Base-by-base conservation (phyloP, 305 asterid species). In the Coffea humblotiana region DNA sequence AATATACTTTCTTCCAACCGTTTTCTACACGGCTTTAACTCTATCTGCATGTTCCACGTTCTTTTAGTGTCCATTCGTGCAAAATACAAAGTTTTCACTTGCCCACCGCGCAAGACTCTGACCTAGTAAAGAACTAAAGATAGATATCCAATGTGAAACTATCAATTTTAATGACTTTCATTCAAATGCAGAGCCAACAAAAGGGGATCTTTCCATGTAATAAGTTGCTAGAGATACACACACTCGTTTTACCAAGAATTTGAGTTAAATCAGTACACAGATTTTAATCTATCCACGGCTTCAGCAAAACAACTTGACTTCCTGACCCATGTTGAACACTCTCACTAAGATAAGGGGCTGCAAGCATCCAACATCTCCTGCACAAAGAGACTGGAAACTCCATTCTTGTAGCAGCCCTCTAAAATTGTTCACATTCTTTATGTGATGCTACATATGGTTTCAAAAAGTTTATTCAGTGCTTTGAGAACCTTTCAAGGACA, bases 401-500 rank as follows among this genome's bases (percentile, higher is more conserved):
- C 63, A 23, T 43, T 61, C 76, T 80, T 71, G 47, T 75, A 14
- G 58, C 65, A 75, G 79, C 71, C 79, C 83, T 25, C 52, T 43
- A 14, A 45, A 27, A 35, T 40, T 40, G 54, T 37, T 16, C 52
- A 77, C 75, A 72, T 61, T 67, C 54, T 79, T 65, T 23, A 43
- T 11, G 19, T 77, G 13, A 37, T 67, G 45, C 21, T 58, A 74
- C 40, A 5, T 21, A 16, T 15, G n/a, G 11, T 43, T 16, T 69
- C 8, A 15, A 58, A 7, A 43, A 67, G 12, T 76, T 37, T 8
- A 64, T 75, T 93, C 84, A 93, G 76, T 91, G 91, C 86, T 90
- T 91, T 19, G 95, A 88, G 77, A 86, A 91, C 52, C 87, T 85
- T 29, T 90, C 84, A 18, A 94, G 96, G 61, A 96, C 98, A 14